Evolutionary conservation across 2,329 filamentous ascomycete genomes (phyloP).

Genomic region (Akanthomyces lecanii): DNA sequence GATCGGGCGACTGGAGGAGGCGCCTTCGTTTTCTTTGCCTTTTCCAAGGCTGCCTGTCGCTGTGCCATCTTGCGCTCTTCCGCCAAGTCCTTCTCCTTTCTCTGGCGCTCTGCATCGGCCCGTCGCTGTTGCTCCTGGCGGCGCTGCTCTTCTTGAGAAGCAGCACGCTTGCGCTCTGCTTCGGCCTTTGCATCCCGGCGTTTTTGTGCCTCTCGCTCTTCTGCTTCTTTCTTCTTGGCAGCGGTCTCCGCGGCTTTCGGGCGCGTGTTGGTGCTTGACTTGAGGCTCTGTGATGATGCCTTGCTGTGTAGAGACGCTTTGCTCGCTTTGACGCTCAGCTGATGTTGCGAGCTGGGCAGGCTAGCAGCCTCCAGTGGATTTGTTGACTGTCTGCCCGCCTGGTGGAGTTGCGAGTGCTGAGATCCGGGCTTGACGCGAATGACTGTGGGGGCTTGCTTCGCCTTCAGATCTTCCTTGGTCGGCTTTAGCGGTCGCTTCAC

Average conservation of each 20-base stretch:
- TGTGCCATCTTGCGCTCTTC: slow-evolving; percentile 65
- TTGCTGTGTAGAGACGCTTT: slow-evolving; percentile 60
- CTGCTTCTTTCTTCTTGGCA: slow-evolving; percentile 78
- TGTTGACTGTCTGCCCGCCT: slow-evolving; percentile 53
- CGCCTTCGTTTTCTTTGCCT: slow-evolving; percentile 60
- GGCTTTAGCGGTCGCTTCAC: slow-evolving; percentile 60
- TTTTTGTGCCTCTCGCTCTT: slow-evolving; percentile 73
- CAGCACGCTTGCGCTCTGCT: slow-evolving; percentile 70
- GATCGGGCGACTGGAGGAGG: slow-evolving; percentile 56
- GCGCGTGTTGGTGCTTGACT: slow-evolving; percentile 58
- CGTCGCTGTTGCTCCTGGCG: slow-evolving; percentile 55
- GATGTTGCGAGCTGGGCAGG: slow-evolving; percentile 35
- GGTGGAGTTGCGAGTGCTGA: slow-evolving; percentile 56
- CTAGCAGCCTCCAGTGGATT: slow-evolving; percentile 46
- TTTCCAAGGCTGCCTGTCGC: slow-evolving; percentile 59
- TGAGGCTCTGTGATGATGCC: slow-evolving; percentile 55
- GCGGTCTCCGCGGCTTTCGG: slow-evolving; percentile 70
- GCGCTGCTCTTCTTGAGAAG: slow-evolving; percentile 60
- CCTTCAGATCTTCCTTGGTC: slow-evolving; percentile 56
- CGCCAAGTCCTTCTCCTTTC: slow-evolving; percentile 56
- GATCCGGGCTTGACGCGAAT: slow-evolving; percentile 67
- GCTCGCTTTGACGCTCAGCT: slow-evolving; percentile 60
- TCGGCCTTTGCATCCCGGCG: slow-evolving; percentile 80
- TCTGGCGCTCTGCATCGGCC: slow-evolving; percentile 59
- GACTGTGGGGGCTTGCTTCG: slow-evolving; percentile 64